These are phyloP conservation scores for Aristolochia fimbriata DNA, from an alignment of 164 flowering plant genomes.

Conservation along the genomic window DNA sequence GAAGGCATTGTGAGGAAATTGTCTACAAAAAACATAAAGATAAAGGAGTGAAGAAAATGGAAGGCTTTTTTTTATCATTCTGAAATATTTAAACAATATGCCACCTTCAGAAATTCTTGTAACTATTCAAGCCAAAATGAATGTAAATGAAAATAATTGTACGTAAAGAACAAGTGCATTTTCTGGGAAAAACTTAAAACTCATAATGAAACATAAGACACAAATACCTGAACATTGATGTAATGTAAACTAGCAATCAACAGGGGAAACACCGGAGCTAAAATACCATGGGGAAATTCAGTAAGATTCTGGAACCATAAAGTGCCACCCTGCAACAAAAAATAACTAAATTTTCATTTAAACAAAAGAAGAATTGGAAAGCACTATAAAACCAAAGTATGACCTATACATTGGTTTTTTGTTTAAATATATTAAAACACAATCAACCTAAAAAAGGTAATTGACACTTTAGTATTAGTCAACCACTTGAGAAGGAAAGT, in stretches of 20 bases:
- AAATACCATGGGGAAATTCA: conserved; percentile 50
- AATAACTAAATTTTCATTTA: background rate
- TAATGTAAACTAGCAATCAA: conserved; percentile 65
- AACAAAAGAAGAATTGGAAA: background rate
- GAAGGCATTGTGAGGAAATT: too few species aligned
- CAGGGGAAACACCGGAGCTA: conserved; percentile 54
- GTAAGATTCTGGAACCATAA: conserved; percentile 82
- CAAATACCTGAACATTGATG: conserved; percentile 63
- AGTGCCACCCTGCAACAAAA: conserved; percentile 64
- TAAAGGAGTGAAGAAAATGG: background rate
- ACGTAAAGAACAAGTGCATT: background rate
- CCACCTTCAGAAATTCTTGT: background rate
- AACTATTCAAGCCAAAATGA: background rate
- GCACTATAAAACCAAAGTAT: background rate
- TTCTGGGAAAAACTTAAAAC: background rate
- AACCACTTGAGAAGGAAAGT: background rate
- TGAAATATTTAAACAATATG: background rate
- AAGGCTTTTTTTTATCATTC: background rate
- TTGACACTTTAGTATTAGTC: too few species aligned
- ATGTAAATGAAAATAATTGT: background rate
- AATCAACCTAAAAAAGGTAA: background rate
- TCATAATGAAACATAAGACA: background rate
- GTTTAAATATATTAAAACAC: background rate
- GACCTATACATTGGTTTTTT: background rate
- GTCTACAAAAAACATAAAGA: too few species aligned